Percentiles rank a stretch among this genome's conserved stretches.
These are phyloP conservation scores for Exophiala oligosperma DNA, from an alignment of 2,329 filamentous ascomycete genomes.

Conservation along the genomic window DNA sequence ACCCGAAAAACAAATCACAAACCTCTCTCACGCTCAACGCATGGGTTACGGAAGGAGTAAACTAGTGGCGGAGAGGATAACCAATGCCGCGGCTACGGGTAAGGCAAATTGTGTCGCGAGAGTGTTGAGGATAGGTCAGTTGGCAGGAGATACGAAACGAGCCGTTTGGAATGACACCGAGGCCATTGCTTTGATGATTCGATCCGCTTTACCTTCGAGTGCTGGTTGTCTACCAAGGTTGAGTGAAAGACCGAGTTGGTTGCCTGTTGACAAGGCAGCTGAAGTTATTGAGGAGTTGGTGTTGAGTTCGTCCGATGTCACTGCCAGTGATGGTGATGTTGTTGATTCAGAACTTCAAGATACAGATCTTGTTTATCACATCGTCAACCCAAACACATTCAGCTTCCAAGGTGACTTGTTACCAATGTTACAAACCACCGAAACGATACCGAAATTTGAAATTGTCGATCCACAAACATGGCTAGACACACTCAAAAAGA, in stretches of 20 bases:
- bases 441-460: constrained; percentile 23
- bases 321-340: background rate
- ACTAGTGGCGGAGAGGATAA: constrained; percentile 58
- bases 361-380: constrained; percentile 48
- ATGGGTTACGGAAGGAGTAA: constrained; percentile 58
- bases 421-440: constrained; percentile 42
- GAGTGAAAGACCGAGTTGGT: constrained; percentile 43
- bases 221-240: constrained; percentile 48
- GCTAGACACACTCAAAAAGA: constrained; percentile 40
- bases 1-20: constrained; percentile 19
- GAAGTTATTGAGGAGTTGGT: constrained; percentile 34
- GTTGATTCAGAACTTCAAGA: constrained; percentile 9
- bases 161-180: constrained; percentile 55
- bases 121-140: constrained; percentile 52
- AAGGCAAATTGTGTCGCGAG: constrained; percentile 33
- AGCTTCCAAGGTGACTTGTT: constrained; percentile 51
- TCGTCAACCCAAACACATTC: constrained; percentile 47
- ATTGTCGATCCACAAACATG: constrained; percentile 43
- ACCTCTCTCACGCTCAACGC: constrained; percentile 35
- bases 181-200: constrained; percentile 53
- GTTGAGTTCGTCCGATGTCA: background rate
- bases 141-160: constrained; percentile 48
- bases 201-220: constrained; percentile 28
- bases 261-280: constrained; percentile 45
- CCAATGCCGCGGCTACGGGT: constrained; percentile 34